Conservation (phyloP, 2,329 filamentous ascomycete species). For the Polychaeton citri region DNA sequence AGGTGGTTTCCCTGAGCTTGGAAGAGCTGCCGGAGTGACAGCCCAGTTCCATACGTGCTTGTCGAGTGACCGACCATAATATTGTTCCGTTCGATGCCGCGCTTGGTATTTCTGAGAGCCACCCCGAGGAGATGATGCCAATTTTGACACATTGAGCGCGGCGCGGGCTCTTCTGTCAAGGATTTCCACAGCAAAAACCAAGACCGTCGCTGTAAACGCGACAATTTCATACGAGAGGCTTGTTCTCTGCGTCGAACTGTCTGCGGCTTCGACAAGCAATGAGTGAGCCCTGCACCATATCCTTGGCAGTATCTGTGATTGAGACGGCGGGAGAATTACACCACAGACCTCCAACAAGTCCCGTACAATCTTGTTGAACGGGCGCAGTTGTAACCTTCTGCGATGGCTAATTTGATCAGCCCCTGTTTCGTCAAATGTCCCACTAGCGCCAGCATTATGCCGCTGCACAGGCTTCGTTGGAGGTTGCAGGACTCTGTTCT, state of each 20-base stretch:
- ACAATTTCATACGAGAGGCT: constrained; percentile 17
- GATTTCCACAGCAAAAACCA: constrained; percentile 21
- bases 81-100: not conserved
- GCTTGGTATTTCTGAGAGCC: not conserved
- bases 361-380: constrained; percentile 10
- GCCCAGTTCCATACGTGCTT: constrained; percentile 13
- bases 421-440: constrained; percentile 13
- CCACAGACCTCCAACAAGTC: constrained; percentile 15
- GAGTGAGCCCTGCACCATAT: constrained; percentile 18
- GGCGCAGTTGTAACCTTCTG: constrained; percentile 14
- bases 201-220: constrained; percentile 27
- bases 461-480: constrained; percentile 5
- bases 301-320: constrained; percentile 10
- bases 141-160: constrained; percentile 11
- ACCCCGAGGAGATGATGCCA: constrained; percentile 6
- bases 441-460: constrained; percentile 9
- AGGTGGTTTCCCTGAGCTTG: not conserved
- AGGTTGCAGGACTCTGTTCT: constrained; percentile 12
- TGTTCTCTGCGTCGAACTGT: constrained; percentile 6
- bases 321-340: constrained; percentile 12
- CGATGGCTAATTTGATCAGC: constrained; percentile 15
- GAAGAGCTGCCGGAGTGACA: constrained; percentile 1
- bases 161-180: constrained; percentile 16
- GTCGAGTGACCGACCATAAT: not conserved
- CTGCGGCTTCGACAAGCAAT: constrained; percentile 7